These are phyloP conservation scores for Exophiala spinifera DNA, from an alignment of 2,329 filamentous ascomycete genomes.

Conservation along the genomic window DNA sequence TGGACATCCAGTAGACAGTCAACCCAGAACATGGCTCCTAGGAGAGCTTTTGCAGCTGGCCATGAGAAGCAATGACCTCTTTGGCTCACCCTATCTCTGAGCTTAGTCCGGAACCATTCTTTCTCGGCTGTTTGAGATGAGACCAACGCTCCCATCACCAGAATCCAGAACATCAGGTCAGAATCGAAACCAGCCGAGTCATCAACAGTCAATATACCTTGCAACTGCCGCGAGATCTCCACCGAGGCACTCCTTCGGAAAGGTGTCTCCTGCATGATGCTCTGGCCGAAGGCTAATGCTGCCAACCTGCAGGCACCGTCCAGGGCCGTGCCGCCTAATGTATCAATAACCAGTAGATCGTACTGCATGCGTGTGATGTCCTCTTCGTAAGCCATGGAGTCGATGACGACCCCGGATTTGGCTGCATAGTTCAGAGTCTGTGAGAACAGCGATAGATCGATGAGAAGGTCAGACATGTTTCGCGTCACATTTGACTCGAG, in stretches of 20 bases:
- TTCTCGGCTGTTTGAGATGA: constrained; percentile 10
- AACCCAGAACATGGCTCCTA: constrained; percentile 13
- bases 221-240: constrained; percentile 9
- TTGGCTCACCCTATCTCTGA: not conserved
- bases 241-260: constrained; percentile 10
- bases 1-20: constrained; percentile 9
- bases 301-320: constrained; percentile 15
- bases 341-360: constrained; percentile 13
- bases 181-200: not conserved
- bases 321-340: not conserved
- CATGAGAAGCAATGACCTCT: constrained; percentile 2
- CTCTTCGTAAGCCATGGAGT: constrained; percentile 21
- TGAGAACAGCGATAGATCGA: constrained; percentile 16
- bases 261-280: constrained; percentile 12
- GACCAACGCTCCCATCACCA: constrained; percentile 18
- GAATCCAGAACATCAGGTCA: constrained; percentile 15
- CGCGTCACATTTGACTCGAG: not conserved
- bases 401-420: constrained; percentile 1
- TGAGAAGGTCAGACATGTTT: constrained; percentile 4
- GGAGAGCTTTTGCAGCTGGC: constrained; percentile 8
- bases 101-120: constrained; percentile 9
- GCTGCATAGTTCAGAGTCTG: constrained; percentile 13
- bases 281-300: constrained; percentile 20
- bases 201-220: not conserved
- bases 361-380: constrained; percentile 18